phyloP scores from a whole-genome alignment of 2,329 filamentous ascomycete genomes.

The Chalaropsis ovoidea region DNA sequence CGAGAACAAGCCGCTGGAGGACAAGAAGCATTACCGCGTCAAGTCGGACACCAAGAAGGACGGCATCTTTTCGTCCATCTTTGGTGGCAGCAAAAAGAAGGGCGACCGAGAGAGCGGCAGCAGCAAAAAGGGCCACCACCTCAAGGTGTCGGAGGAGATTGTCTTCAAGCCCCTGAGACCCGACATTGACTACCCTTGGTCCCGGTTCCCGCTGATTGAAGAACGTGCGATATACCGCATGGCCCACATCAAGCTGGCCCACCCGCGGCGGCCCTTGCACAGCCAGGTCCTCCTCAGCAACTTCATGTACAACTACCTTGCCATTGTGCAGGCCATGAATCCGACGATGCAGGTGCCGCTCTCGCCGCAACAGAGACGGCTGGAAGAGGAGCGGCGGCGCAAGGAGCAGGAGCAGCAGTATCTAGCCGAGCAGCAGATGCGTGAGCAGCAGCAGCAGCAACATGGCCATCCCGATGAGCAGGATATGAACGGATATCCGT shows the following conservation, averaged over 20 bases:
- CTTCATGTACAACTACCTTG: constrained; percentile 99
- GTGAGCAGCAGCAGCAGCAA: constrained; percentile 35
- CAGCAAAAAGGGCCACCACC: constrained; percentile 59
- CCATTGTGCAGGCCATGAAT: constrained; percentile 98
- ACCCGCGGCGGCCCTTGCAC: constrained; percentile 79
- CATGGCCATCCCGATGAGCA: constrained; percentile 32
- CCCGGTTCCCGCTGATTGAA: constrained; percentile 85
- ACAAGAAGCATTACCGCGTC: constrained; percentile 71
- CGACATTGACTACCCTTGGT: constrained; percentile 94
- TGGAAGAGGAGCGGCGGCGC: constrained; percentile 46
- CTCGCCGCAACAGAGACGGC: constrained; percentile 60
- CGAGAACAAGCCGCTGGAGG: constrained; percentile 66
- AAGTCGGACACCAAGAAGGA: constrained; percentile 79
- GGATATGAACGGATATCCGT: constrained; percentile 41
- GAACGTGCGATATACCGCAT: constrained; percentile 96
- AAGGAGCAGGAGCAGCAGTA: constrained; percentile 44
- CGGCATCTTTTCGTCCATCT: constrained; percentile 87
- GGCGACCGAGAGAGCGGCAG: constrained; percentile 58
- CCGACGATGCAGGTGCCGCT: constrained; percentile 87
- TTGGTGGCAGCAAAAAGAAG: constrained; percentile 83
- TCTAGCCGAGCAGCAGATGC: constrained; percentile 39
- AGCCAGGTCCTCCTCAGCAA: constrained; percentile 96
- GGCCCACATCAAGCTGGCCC: constrained; percentile 98
- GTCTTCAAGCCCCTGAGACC: constrained; percentile 61
- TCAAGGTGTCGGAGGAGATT: constrained; percentile 71